Base-by-base conservation (phyloP, 2,329 filamentous ascomycete genomes). In the Fusarium napiforme region DNA sequence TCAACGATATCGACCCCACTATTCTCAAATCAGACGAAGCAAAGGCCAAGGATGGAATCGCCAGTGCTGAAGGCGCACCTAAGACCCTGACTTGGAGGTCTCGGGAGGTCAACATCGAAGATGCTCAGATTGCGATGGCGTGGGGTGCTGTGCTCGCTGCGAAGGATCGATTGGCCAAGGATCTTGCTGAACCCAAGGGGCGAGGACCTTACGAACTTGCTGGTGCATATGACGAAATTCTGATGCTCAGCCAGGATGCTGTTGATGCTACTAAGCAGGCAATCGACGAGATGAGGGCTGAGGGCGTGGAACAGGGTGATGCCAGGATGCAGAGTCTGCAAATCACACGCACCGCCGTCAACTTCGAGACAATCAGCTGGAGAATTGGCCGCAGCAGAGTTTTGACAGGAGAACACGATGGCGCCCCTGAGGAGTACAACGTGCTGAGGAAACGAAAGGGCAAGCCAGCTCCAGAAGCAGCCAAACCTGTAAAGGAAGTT, bases 301-400 rank as follows among this genome's bases (percentile, higher is more conserved):
- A 99, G 80, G 93, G 94, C 2, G 90, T 97, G 19, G 89, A 93
- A 28, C 93, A 94, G 80, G 91, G 94, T 64, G 96, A 99, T 79
- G 84, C 90, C 40, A 90, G 94, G 64, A 95, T 99, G 91, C 96
- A 99, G 83, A 92, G 95, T 76, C 85, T 99, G 50, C 95, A 97
- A 75, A 93, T 99, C 66, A 97, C 95, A 7, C 92, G 93, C 69
- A 97, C 97, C 0, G 95, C 96, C 4, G 94, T 98, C 64, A 97
- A 96, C 82, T 98, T 97, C 81, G 93, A 94, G 74, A 90, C 98
- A 82, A 93, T 99, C 64, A 95, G 94, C 79, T 98, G 95, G 95
- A 90, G 96, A 81, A 93, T 98, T 72, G 96, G 96, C 32, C 92
- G 96, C 53, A 98, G 99, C 82, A 89, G 96, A 60, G 92, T 97